Evolutionary conservation across 352 stramenopile species (phyloP).

Genomic region (Pythium grandisporangium): DNA sequence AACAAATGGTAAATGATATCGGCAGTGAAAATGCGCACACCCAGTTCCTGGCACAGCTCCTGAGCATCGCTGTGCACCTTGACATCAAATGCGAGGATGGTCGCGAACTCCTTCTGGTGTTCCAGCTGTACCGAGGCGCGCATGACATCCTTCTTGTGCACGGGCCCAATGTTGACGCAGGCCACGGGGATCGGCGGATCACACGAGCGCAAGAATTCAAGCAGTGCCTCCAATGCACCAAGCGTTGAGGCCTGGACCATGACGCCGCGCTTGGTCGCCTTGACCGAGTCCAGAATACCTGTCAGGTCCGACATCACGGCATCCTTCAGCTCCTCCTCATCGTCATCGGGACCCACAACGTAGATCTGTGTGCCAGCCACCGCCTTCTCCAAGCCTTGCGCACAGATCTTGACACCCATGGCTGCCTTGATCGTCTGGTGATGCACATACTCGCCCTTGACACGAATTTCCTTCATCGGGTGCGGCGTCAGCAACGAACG

Average conservation of each 20-base stretch:
- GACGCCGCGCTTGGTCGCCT: slow-evolving; percentile 94
- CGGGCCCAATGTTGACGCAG: slow-evolving; percentile 95
- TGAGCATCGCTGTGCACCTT: slow-evolving; percentile 93
- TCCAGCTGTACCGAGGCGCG: slow-evolving; percentile 98
- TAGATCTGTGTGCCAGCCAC: slow-evolving; percentile 97
- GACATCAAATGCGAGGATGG: slow-evolving; percentile 98
- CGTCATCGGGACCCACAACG: slow-evolving; percentile 94
- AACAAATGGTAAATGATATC: slow-evolving; percentile 99
- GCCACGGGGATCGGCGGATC: slow-evolving; percentile 92
- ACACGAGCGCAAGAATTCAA: slow-evolving; percentile 96
- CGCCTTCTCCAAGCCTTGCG: slow-evolving; percentile 95
- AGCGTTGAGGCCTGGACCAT: slow-evolving; percentile 99
- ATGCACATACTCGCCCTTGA: slow-evolving; percentile 92
- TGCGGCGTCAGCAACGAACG: slow-evolving; percentile 97
- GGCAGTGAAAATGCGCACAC: slow-evolving; percentile 98
- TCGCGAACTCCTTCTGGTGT: slow-evolving; percentile 95
- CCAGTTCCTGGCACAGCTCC: slow-evolving; percentile 86
- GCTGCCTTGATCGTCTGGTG: slow-evolving; percentile 96
- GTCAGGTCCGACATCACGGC: slow-evolving; percentile 95
- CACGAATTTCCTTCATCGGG: slow-evolving; percentile 96
- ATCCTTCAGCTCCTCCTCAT: slow-evolving; percentile 98
- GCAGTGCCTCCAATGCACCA: slow-evolving; percentile 96
- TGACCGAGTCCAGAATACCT: slow-evolving; percentile 93
- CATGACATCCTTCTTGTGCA: slow-evolving; percentile 99
- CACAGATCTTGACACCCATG: slow-evolving; percentile 99